These are phyloP conservation scores for Fraxinus dipetala DNA, from an alignment of 305 asterid species.

Conservation along the genomic window DNA sequence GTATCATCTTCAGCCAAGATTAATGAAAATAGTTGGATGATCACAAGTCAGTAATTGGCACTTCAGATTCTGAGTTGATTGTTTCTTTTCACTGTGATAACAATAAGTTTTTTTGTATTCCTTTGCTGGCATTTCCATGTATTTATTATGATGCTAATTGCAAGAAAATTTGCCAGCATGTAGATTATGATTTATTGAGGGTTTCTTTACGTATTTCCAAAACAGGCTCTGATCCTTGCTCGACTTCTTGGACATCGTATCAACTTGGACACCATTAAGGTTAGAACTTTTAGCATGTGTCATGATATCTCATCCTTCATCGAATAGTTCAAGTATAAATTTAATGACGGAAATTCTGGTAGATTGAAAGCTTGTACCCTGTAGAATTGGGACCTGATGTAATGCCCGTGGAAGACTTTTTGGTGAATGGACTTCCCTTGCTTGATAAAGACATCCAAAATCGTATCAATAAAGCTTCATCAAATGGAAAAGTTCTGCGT, in stretches of 20 bases:
- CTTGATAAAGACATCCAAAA: conserved; percentile 62
- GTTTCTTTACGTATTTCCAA: conserved; percentile 14
- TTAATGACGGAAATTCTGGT: conserved; percentile 17
- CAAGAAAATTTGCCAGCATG: neutral
- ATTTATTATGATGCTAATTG: neutral
- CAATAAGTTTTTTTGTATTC: neutral
- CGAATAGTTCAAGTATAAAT: neutral
- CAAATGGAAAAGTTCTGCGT: conserved; percentile 83
- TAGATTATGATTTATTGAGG: neutral
- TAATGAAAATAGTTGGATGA: neutral
- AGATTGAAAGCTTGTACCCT: conserved; percentile 93
- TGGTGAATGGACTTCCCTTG: conserved; percentile 62
- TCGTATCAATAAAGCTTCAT: conserved; percentile 54
- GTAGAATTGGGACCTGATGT: conserved; percentile 69
- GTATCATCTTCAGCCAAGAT: neutral
- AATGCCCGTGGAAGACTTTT: conserved; percentile 73
- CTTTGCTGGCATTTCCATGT: neutral
- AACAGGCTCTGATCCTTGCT: conserved; percentile 84
- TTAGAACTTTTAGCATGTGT: conserved; percentile 26
- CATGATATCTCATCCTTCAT: conserved; percentile 16
- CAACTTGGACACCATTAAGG: conserved; percentile 70
- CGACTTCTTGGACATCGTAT: conserved; percentile 82
- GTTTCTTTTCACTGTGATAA: neutral
- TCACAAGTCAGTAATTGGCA: neutral
- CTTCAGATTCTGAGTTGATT: neutral